Percentiles rank a stretch among this genome's conserved stretches.
Evolutionary conservation across 83 land plant genomes (phyloP).

Genomic region (Picea abies): DNA sequence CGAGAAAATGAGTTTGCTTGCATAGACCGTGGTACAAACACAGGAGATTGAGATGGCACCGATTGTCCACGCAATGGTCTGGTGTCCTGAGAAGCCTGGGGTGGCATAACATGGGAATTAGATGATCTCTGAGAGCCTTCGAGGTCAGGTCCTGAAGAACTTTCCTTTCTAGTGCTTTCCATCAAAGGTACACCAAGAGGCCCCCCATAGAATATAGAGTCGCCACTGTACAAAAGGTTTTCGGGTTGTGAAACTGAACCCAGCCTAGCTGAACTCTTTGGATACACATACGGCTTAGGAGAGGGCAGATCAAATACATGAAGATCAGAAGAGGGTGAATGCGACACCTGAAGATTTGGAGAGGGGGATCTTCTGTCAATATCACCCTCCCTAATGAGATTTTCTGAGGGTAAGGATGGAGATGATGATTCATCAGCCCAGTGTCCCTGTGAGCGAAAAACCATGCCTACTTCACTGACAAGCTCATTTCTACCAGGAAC

Average conservation of each 20-base stretch:
- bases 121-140: not conserved
- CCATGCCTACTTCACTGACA: not conserved
- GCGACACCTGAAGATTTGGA: constrained; percentile 5
- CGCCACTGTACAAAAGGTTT: constrained; percentile 44
- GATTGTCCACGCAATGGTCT: constrained; percentile 19
- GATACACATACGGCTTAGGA: not conserved
- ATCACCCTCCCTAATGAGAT: not conserved
- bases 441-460: constrained; percentile 23
- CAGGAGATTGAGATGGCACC: constrained; percentile 22
- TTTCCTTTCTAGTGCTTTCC: constrained; percentile 10
- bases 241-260: constrained; percentile 21
- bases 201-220: constrained; percentile 71
- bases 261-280: not conserved
- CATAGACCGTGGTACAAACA: constrained; percentile 20
- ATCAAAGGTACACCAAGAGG: constrained; percentile 41
- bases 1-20: not conserved
- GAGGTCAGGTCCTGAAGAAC: constrained; percentile 12
- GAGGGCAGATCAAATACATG: not conserved
- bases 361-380: constrained; percentile 3
- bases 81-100: not conserved
- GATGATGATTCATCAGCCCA: constrained; percentile 20
- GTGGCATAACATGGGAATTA: not conserved
- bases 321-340: not conserved
- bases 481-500: constrained; percentile 10
- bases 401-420: not conserved